Evolutionary conservation across 352 stramenopile species (phyloP).

Genomic region (Pythium diclinum): DNA sequence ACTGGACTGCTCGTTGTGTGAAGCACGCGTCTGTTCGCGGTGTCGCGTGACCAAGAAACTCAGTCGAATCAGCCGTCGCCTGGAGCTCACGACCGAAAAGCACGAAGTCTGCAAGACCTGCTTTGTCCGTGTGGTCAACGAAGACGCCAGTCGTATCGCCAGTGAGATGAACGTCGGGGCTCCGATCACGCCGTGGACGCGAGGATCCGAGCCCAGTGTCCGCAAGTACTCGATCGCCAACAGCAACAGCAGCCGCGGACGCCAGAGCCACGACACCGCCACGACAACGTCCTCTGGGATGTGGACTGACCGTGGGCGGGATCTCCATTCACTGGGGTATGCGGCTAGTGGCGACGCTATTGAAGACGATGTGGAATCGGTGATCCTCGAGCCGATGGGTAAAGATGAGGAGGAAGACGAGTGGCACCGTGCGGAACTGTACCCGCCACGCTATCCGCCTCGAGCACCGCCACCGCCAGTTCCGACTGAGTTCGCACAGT

Average conservation of each 20-base stretch:
- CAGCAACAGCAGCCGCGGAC: not conserved
- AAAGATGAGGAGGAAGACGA: not conserved
- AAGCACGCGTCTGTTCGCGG: conserved; percentile 15
- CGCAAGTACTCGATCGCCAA: conserved; percentile 13
- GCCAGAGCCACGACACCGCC: conserved; percentile 2
- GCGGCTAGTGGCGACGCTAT: not conserved
- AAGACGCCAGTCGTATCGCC: conserved; percentile 18
- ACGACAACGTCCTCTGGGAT: conserved; percentile 10
- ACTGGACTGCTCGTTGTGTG: conserved; percentile 16
- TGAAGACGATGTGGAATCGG: conserved; percentile 13
- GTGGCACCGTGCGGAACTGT: not conserved
- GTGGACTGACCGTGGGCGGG: conserved; percentile 1
- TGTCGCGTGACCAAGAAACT: conserved; percentile 19
- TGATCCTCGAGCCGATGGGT: not conserved
- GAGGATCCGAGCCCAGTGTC: not conserved
- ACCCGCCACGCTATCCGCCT: not conserved
- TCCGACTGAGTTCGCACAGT: not conserved
- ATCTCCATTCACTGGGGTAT: conserved; percentile 11
- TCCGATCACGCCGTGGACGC: conserved; percentile 13
- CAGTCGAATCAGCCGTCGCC: conserved; percentile 9
- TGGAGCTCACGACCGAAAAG: conserved; percentile 14
- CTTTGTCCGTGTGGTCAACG: conserved; percentile 16
- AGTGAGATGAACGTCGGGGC: conserved; percentile 16
- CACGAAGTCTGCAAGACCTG: conserved; percentile 21
- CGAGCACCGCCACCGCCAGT: not conserved